These are phyloP conservation scores for Ophiostoma ulmi DNA, from an alignment of 2,329 filamentous ascomycete genomes.

Conservation along the genomic window DNA sequence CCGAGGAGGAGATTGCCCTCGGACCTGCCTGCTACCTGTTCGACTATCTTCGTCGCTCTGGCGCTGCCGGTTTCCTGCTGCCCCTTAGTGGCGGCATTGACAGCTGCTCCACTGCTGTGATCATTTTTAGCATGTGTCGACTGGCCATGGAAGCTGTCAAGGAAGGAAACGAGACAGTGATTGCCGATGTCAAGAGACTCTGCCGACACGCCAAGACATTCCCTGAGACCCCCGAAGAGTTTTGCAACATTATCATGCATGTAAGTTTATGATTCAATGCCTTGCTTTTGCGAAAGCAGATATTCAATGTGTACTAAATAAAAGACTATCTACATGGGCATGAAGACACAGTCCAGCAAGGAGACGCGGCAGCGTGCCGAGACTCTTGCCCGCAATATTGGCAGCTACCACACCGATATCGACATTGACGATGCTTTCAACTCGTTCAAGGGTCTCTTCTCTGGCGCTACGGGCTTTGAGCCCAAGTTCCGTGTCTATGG, in stretches of 20 bases:
- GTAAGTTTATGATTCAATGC: not conserved
- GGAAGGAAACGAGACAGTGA: constrained; percentile 38
- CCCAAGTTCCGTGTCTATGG: constrained; percentile 56
- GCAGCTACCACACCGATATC: constrained; percentile 65
- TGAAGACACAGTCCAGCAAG: constrained; percentile 57
- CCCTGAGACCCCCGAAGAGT: constrained; percentile 54
- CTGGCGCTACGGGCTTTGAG: constrained; percentile 53
- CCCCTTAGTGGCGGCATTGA: constrained; percentile 57
- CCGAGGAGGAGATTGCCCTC: constrained; percentile 62
- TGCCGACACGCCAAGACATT: constrained; percentile 35
- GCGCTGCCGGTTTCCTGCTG: constrained; percentile 49
- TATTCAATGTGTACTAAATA: constrained; percentile 27
- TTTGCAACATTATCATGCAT: constrained; percentile 43
- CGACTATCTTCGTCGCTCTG: constrained; percentile 52
- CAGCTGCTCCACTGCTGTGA: constrained; percentile 45
- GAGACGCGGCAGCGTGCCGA: constrained; percentile 65
- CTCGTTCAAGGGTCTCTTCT: constrained; percentile 56
- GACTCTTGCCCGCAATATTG: constrained; percentile 57
- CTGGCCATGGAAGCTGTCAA: constrained; percentile 51
- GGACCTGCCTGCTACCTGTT: constrained; percentile 59
- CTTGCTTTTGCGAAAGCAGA: not conserved
- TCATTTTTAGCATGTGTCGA: constrained; percentile 49
- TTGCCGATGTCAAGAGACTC: constrained; percentile 38
- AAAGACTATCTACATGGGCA: constrained; percentile 64
- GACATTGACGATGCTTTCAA: constrained; percentile 66